Conservation (phyloP, 2,329 filamentous ascomycete species). For the Penicillium olsonii region DNA sequence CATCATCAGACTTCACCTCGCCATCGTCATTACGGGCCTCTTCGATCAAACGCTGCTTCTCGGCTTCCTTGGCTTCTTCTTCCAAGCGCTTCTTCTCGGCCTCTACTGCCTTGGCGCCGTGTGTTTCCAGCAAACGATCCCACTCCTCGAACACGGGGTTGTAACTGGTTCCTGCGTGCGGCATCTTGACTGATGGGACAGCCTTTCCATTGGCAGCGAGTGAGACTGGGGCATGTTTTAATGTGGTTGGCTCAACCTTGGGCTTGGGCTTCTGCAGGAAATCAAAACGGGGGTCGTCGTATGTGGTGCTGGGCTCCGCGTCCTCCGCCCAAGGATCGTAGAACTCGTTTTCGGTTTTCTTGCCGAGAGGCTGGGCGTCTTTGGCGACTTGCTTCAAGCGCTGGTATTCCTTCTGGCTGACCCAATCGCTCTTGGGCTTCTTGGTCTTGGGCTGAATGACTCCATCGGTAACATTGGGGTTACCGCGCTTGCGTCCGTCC, state of each 20-base stretch:
- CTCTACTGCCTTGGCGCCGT: conserved; percentile 77
- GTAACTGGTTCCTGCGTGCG: conserved; percentile 83
- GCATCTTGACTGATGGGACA: conserved; percentile 75
- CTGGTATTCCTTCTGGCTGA: conserved; percentile 80
- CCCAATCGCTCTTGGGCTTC: conserved; percentile 73
- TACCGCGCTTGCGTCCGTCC: conserved; percentile 72
- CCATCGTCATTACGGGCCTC: conserved; percentile 76
- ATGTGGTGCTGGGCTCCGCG: conserved; percentile 42
- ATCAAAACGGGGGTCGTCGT: conserved; percentile 57
- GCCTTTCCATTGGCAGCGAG: conserved; percentile 79
- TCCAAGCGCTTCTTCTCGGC: conserved; percentile 73
- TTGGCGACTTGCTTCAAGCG: conserved; percentile 78
- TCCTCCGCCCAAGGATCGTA: conserved; percentile 77
- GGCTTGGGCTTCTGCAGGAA: conserved; percentile 68
- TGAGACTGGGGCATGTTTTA: conserved; percentile 76
- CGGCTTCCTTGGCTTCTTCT: conserved; percentile 65
- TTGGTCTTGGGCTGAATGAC: conserved; percentile 68
- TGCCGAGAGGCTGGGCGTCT: conserved; percentile 53
- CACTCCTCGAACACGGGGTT: conserved; percentile 89
- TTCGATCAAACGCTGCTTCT: conserved; percentile 68
- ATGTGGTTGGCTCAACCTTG: conserved; percentile 71
- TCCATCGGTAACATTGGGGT: conserved; percentile 70
- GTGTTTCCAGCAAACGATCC: conserved; percentile 70
- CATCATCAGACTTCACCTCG: conserved; percentile 76
- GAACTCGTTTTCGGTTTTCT: conserved; percentile 57